Evolutionary conservation across 2,329 filamentous ascomycete species (phyloP).

Genomic region (Periconia sp.): DNA sequence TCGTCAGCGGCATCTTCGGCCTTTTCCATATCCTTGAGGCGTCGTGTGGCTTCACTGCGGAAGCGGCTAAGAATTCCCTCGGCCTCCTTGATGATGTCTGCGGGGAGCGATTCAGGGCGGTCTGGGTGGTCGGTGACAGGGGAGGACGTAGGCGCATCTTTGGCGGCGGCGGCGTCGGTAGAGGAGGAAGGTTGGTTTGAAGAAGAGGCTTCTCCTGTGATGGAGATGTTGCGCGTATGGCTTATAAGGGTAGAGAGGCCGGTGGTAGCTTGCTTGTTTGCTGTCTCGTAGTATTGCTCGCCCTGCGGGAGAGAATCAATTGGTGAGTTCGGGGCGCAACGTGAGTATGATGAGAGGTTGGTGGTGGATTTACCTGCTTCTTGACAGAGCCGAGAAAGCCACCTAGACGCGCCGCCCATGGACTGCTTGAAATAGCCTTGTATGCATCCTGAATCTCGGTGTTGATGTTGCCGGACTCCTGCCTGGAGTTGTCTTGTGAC

Average conservation of each 20-base stretch:
- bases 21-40: conserved; percentile 83
- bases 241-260: conserved; percentile 74
- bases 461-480: conserved; percentile 63
- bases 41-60: conserved; percentile 74
- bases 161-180: conserved; percentile 15
- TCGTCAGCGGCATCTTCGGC: conserved; percentile 97
- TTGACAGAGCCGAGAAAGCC: conserved; percentile 90
- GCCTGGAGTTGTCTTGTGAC: conserved; percentile 48
- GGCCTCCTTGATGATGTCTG: conserved; percentile 57
- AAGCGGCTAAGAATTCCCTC: conserved; percentile 74
- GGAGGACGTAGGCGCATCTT: conserved; percentile 16
- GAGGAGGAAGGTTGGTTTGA: neutral
- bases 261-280: conserved; percentile 80
- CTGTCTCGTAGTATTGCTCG: conserved; percentile 83
- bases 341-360: conserved; percentile 1
- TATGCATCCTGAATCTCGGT: conserved; percentile 93
- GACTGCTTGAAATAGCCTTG: conserved; percentile 85
- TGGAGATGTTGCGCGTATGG: conserved; percentile 72
- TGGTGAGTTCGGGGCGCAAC: neutral
- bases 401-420: conserved; percentile 86
- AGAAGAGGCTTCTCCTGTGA: conserved; percentile 42
- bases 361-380: conserved; percentile 68
- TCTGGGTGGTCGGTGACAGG: conserved; percentile 37
- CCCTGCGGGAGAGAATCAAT: conserved; percentile 54
- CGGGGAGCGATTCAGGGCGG: conserved; percentile 49